These are phyloP conservation scores for Ormosia semicastrata DNA, from an alignment of 306 rosid species.

Conservation along the genomic window DNA sequence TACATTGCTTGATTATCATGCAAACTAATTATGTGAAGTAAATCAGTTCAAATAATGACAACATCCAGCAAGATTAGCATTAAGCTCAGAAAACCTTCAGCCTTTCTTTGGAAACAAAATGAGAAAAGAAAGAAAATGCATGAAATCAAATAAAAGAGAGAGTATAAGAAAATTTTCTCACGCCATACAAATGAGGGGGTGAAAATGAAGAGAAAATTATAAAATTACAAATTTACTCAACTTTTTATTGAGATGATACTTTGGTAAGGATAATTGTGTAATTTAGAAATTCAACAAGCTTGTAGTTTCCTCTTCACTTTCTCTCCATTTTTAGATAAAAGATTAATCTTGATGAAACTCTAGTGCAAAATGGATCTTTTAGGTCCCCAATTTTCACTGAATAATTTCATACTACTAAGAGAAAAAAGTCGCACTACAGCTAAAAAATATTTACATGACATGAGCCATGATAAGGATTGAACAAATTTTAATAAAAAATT, in stretches of 20 bases:
- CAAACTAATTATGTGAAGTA: neutral
- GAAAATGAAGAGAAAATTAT: neutral
- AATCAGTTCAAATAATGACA: constrained; percentile 11
- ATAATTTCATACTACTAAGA: neutral
- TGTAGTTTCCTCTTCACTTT: neutral
- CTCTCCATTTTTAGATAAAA: neutral
- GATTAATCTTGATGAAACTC: neutral
- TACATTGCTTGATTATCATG: constrained; percentile 10
- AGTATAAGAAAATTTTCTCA: neutral
- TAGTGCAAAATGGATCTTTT: neutral
- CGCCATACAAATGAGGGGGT: neutral
- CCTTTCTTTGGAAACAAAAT: constrained; percentile 16
- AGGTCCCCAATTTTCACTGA: constrained; percentile 4
- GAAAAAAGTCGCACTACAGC: neutral
- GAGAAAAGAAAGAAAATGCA: neutral
- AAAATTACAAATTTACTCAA: neutral
- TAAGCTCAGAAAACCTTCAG: neutral
- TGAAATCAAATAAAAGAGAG: neutral
- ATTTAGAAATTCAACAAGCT: neutral
- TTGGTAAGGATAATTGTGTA: neutral
- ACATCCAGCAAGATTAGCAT: neutral
- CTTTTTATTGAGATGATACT: neutral
- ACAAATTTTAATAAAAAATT: neutral
- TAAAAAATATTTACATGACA: neutral
- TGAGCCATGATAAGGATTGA: neutral